Conservation (phyloP, 148 eudicot species). For the Chenopodium suecicum region DNA sequence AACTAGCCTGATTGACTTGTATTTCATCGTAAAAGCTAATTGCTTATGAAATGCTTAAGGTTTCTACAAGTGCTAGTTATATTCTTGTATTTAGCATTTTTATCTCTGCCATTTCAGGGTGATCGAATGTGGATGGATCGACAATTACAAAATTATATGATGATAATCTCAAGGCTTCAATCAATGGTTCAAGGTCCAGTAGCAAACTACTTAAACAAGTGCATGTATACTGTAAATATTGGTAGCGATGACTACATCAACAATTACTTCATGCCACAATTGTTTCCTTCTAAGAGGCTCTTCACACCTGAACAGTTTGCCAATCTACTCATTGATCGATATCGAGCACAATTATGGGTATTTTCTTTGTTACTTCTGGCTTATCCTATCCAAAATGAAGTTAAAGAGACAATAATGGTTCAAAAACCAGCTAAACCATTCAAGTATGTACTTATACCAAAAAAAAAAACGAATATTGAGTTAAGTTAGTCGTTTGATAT, state of each 20-base stretch:
- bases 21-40: too few relatives aligned
- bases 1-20: too few relatives aligned
- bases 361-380: neutral
- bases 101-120: conserved; percentile 1
- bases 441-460: too few relatives aligned
- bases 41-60: too few relatives aligned
- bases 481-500: too few relatives aligned
- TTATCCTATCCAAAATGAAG: too few relatives aligned
- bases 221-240: conserved; percentile 32
- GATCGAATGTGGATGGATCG: conserved; percentile 28
- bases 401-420: too few relatives aligned
- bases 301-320: conserved; percentile 36
- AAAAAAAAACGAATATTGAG: too few relatives aligned
- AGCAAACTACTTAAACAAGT: conserved; percentile 16
- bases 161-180: neutral
- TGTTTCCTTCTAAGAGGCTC: conserved; percentile 18
- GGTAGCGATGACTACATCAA: conserved; percentile 65
- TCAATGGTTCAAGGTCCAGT: conserved; percentile 7
- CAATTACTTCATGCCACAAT: conserved; percentile 45
- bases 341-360: conserved; percentile 39
- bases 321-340: conserved; percentile 28
- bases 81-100: neutral
- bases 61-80: too few relatives aligned
- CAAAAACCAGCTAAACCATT: too few relatives aligned
- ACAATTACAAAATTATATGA: conserved; percentile 16